A percentile compares a stretch with the other conserved stretches of the same genome.
Evolutionary conservation across 2,329 filamentous ascomycete genomes (phyloP).

Genomic region (Stemphylium vesicarium): DNA sequence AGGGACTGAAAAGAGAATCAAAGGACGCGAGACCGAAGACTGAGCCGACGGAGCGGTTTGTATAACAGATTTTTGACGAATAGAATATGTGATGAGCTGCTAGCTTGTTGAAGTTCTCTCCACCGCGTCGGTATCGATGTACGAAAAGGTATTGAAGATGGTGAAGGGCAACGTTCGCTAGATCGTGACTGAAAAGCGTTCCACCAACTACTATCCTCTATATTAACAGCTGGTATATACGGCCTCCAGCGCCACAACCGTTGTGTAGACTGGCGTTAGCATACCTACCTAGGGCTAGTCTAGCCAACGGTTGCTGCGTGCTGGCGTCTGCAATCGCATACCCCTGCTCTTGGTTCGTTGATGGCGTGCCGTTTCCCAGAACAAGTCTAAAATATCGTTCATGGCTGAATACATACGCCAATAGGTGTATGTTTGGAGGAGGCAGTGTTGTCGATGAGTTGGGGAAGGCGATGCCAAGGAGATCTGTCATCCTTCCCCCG

Average conservation of each 20-base stretch:
- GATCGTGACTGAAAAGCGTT: no score
- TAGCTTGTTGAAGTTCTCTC: not conserved
- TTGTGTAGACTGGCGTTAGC: no score
- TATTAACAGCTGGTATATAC: no score
- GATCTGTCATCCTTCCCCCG: slow-evolving; percentile 21
- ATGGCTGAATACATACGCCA: slow-evolving; percentile 11
- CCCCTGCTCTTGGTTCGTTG: not conserved
- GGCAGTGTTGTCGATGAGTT: slow-evolving; percentile 8
- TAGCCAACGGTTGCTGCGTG: not conserved
- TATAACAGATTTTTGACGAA: not conserved
- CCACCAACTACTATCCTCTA: no score
- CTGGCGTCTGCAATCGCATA: not conserved
- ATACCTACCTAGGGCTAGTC: no score
- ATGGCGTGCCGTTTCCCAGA: not conserved
- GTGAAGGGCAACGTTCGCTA: no score
- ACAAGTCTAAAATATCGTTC: not conserved
- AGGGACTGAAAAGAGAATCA: not conserved
- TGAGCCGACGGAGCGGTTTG: not conserved
- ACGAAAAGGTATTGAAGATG: no score
- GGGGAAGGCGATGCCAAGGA: slow-evolving; percentile 10
- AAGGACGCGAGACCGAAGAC: not conserved
- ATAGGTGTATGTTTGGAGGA: slow-evolving; percentile 1
- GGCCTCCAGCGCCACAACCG: no score
- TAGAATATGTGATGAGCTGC: not conserved
- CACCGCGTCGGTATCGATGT: no score